Evolutionary conservation across 192 early-diverging fungal genomes (phyloP), one percentile per base, ranked within the genome.

Genomic region (Coemansia brasiliensis): DNA sequence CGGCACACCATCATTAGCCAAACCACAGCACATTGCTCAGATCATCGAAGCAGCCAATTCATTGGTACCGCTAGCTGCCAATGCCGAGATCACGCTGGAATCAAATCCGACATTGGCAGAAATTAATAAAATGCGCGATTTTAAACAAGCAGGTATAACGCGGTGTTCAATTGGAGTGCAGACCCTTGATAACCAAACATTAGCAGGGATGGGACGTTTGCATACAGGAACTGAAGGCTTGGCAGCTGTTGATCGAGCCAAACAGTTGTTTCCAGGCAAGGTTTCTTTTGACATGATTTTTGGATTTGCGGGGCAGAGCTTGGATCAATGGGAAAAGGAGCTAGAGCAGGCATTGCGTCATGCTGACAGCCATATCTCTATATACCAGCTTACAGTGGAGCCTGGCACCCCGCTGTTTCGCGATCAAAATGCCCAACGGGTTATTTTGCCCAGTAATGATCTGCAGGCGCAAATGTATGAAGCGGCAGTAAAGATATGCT

Each of bases 371-470:
- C 82, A 85, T 17, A 52, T 85, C 1, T 83, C 82, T 11, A 44
- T 77, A 11, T 85, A 85, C 67, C 74, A 85, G 63, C 68, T 85
- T 39, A 85, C 84, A 12, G 67, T 74, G 0, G 83, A 85, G 58
- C 80, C 71, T 2, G 84, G 84, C 0, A 85, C 84, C 13, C 70
- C 74, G 35, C 50, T 82, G 29, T 73, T 56, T 56, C 62, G 71
- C 4, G 80, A 68, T 48, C 55, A 45, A 10, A 48, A 46, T 18
- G 53, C 66, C 11, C 59, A 61, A 24, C 60, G 65, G 11, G 27
- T 69, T 4, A 32, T 49, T 24, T 39, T 74, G 17, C 57, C 69
- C 17, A 40, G 26, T 13, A 51, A 53, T 42, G 75, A 79, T n/a
- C n/a, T 39, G 22, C 62, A 70, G 24, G 59, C 80, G 37, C 63